Base-by-base conservation (phyloP, 2,329 filamentous ascomycete genomes). In the Apiospora marii region DNA sequence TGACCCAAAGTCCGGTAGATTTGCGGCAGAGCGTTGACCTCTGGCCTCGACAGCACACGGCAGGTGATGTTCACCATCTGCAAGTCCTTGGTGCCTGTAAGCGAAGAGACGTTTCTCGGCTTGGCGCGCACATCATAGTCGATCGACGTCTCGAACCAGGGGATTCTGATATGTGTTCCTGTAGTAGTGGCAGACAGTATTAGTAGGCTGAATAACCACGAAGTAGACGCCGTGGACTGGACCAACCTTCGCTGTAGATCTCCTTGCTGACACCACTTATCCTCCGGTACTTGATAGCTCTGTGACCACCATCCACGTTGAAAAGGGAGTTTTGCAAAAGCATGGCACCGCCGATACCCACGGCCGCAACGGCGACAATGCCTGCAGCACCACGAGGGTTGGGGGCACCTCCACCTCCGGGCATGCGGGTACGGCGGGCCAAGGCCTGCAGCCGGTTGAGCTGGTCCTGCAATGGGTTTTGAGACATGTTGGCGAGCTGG, bases 61-160 rank as follows among this genome's bases (percentile, higher is more conserved):
- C 96, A 99, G 81, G 96, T 99, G 83, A 99, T 98, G 90, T 99
- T 99, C 82, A 98, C 96, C 96, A 99, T 99, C 88, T 99, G 96
- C 85, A 99, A 87, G 85, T 99, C 96, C 89, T 99, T 99, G 81
- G 96, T 99, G 78, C 96, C 96, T 73, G 96, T 99, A 77, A 99
- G 90, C 77, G 96, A 98, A 77, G 96, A 93, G 79, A 99, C 95
- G 81, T 97, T 98, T 82, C 96, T 92, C 80, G 96, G 96, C 88
- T 96, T 98, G 74, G 96, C 96, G 85, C 96, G 96, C 78, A 99
- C 96, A 84, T 99, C 96, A 88, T 98, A 99, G 79, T 95, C 92
- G 83, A 99, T 91, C 70, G 96, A 95, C 5, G 95, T 98, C 86
- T 99, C 96, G 84, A 99, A 93, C 96, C 96, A 99, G 69, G 96